These are phyloP conservation scores for Jatropha curcas DNA, from an alignment of 345 rosid species.

Conservation along the genomic window DNA sequence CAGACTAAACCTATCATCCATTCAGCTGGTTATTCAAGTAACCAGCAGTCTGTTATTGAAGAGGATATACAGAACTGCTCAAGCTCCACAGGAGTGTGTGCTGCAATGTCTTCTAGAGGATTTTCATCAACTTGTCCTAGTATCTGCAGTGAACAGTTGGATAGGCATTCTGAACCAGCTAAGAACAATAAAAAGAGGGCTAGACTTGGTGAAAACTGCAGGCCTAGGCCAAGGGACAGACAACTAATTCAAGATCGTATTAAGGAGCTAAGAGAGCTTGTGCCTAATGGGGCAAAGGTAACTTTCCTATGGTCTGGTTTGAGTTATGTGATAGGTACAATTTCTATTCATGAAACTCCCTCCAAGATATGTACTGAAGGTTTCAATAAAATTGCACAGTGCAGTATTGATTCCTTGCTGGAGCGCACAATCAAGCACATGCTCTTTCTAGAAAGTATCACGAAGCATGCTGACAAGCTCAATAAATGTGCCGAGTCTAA, in stretches of 20 bases:
- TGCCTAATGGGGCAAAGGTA: conserved; percentile 97
- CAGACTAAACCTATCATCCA: conserved; percentile 38
- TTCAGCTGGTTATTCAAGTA: conserved; percentile 51
- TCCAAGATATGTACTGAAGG: conserved; percentile 28
- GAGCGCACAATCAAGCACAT: conserved; percentile 95
- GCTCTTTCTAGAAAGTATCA: conserved; percentile 78
- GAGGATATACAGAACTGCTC: conserved; percentile 44
- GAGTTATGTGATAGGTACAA: background rate
- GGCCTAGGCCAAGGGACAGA: conserved; percentile 97
- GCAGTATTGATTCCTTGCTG: conserved; percentile 95
- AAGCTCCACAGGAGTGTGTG: conserved; percentile 55
- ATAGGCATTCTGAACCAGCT: conserved; percentile 54
- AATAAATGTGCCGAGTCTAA: conserved; percentile 64
- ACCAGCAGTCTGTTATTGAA: conserved; percentile 41
- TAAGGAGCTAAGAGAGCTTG: conserved; percentile 95
- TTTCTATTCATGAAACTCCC: conserved; percentile 11
- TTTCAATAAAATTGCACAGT: conserved; percentile 52
- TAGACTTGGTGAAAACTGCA: conserved; percentile 79
- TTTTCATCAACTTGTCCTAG: conserved; percentile 72
- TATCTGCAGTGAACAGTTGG: conserved; percentile 63
- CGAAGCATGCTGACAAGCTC: conserved; percentile 88
- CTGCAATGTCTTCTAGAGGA: conserved; percentile 62
- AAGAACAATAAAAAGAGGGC: conserved; percentile 76
- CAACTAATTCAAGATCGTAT: conserved; percentile 96
- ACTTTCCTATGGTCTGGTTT: conserved; percentile 26